Conservation (phyloP, 2,329 filamentous ascomycete species). For the Penicillium nordicum region DNA sequence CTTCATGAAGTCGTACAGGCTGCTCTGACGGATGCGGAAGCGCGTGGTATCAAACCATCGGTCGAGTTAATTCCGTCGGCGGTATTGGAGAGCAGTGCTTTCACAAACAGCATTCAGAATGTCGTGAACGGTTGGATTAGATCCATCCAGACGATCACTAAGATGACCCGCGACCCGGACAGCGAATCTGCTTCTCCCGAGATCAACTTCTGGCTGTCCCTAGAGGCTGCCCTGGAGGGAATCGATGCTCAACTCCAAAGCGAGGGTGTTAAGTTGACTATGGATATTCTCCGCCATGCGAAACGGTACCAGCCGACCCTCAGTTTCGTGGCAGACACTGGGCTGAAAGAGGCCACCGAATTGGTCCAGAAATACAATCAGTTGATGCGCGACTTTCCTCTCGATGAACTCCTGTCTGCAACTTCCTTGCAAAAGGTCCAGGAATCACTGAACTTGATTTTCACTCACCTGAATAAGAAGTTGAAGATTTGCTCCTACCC, state of each 20-base stretch:
- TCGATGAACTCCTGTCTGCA: constrained; percentile 90
- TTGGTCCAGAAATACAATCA: constrained; percentile 98
- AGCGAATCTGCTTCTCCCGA: constrained; percentile 85
- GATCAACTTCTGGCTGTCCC: constrained; percentile 98
- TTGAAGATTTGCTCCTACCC: constrained; percentile 94
- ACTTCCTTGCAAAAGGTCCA: constrained; percentile 84
- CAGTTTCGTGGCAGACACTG: constrained; percentile 94
- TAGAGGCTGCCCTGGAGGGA: constrained; percentile 88
- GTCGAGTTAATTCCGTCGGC: constrained; percentile 72
- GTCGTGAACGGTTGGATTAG: constrained; percentile 98
- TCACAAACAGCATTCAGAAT: constrained; percentile 89
- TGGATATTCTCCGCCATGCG: constrained; percentile 93
- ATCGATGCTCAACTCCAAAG: constrained; percentile 86
- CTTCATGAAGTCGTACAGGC: constrained; percentile 85
- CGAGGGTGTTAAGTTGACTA: constrained; percentile 82
- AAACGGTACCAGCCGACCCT: constrained; percentile 98
- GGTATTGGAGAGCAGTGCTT: constrained; percentile 81
- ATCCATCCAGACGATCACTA: constrained; percentile 94
- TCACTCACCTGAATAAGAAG: constrained; percentile 95
- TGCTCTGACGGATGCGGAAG: constrained; percentile 73
- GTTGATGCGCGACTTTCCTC: constrained; percentile 94
- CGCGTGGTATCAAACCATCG: constrained; percentile 64
- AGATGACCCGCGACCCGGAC: constrained; percentile 80
- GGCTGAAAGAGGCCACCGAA: constrained; percentile 91
- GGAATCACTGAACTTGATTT: constrained; percentile 85